Conservation (phyloP, 495 filamentous ascomycete species). For the Daldinia decipiens region DNA sequence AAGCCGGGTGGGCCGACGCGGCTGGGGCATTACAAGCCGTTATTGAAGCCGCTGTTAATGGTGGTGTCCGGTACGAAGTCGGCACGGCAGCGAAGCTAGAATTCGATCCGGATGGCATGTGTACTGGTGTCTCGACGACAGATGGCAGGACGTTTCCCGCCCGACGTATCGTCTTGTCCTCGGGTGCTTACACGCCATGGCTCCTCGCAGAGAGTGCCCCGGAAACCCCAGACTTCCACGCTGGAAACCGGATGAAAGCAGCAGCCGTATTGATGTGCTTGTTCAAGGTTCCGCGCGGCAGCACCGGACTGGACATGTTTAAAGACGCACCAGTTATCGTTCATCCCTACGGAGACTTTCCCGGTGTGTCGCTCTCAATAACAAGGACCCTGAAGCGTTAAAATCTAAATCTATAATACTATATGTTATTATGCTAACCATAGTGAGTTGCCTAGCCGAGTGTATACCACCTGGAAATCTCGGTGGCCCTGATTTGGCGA, state of each 20-base stretch:
- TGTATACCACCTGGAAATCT: slow-evolving; percentile 40
- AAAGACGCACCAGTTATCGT: slow-evolving; percentile 42
- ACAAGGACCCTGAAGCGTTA: not conserved
- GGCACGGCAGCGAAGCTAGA: slow-evolving; percentile 55
- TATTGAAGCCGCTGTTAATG: slow-evolving; percentile 51
- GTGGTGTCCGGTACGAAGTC: slow-evolving; percentile 59
- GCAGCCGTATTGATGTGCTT: slow-evolving; percentile 60
- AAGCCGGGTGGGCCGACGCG: slow-evolving; percentile 65
- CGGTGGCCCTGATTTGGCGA: slow-evolving; percentile 29
- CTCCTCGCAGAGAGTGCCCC: slow-evolving; percentile 61
- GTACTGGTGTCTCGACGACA: slow-evolving; percentile 53
- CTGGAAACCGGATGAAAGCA: slow-evolving; percentile 58
- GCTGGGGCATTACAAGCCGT: slow-evolving; percentile 55
- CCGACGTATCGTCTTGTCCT: slow-evolving; percentile 54
- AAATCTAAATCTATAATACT: not conserved
- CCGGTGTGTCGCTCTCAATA: slow-evolving; percentile 25
- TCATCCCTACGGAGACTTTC: slow-evolving; percentile 31
- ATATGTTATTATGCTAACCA: slow-evolving; percentile 12
- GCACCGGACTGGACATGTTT: slow-evolving; percentile 41
- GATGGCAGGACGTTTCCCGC: slow-evolving; percentile 53
- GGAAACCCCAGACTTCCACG: slow-evolving; percentile 54
- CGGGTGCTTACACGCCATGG: slow-evolving; percentile 62
- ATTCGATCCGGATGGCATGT: slow-evolving; percentile 51
- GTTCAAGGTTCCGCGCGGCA: slow-evolving; percentile 40
- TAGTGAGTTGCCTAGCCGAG: slow-evolving; percentile 32